These are phyloP conservation scores for Niveomyces coronatus DNA, from an alignment of 2,329 filamentous ascomycete genomes.

Conservation along the genomic window DNA sequence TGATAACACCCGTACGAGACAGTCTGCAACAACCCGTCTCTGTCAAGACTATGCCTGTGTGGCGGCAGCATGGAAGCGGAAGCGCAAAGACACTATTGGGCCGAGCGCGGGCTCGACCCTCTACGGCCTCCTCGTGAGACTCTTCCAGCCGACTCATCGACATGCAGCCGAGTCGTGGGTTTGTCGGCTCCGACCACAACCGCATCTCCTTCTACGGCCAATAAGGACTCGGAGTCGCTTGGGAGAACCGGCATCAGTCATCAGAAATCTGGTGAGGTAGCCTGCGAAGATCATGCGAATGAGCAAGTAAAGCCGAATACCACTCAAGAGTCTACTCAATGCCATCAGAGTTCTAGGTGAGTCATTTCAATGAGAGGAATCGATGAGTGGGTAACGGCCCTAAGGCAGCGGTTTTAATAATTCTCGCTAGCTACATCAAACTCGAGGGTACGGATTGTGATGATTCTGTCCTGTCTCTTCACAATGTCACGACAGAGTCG, in stretches of 20 bases:
- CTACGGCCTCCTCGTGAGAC: background rate
- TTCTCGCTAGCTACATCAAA: background rate
- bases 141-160: conserved; percentile 3
- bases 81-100: conserved; percentile 4
- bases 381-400: no score
- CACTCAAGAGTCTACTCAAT: no score
- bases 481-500: conserved; percentile 26
- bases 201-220: no score
- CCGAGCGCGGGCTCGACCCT: background rate
- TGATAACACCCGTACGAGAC: background rate
- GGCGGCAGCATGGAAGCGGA: conserved; percentile 7
- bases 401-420: background rate
- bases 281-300: no score
- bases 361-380: no score
- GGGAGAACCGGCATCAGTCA: no score
- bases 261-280: no score
- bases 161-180: no score
- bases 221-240: no score
- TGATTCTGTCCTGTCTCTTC: background rate
- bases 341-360: background rate
- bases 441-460: conserved; percentile 4
- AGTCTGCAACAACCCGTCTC: conserved; percentile 4
- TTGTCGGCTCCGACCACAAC: no score
- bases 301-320: no score
- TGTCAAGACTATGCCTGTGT: conserved; percentile 2